A percentile compares a stretch with the other conserved stretches of the same genome.
Evolutionary conservation across 2,329 filamentous ascomycete species (phyloP).

Genomic region (Curvularia sp.): DNA sequence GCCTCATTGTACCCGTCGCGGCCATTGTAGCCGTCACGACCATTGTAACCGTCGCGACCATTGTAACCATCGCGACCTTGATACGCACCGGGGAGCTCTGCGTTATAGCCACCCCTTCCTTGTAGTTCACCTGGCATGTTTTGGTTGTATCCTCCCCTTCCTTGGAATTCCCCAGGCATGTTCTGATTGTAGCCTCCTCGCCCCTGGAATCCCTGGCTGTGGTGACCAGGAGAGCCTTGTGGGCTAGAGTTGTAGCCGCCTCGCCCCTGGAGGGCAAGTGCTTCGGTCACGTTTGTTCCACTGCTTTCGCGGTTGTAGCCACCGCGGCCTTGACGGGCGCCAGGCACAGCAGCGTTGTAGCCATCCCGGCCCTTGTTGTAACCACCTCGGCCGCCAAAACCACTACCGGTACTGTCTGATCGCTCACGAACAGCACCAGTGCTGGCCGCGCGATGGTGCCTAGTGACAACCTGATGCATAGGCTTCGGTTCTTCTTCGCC

Average conservation of each 20-base stretch:
- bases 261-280: conserved; percentile 27
- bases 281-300: conserved; percentile 29
- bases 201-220: conserved; percentile 34
- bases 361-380: conserved; percentile 47
- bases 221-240: conserved; percentile 27
- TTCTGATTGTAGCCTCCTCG: conserved; percentile 44
- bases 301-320: conserved; percentile 37
- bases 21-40: conserved; percentile 44
- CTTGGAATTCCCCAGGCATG: conserved; percentile 43
- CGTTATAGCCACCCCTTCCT: conserved; percentile 45
- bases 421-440: conserved; percentile 38
- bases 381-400: conserved; percentile 41
- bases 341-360: conserved; percentile 43
- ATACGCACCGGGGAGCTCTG: conserved; percentile 36
- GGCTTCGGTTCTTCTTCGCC: conserved; percentile 43
- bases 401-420: conserved; percentile 41
- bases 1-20: conserved; percentile 43
- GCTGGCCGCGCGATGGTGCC: conserved; percentile 42
- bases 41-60: conserved; percentile 47
- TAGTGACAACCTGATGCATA: conserved; percentile 35
- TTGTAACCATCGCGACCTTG: conserved; percentile 48
- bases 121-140: conserved; percentile 39
- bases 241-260: conserved; percentile 24
- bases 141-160: conserved; percentile 41
- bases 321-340: conserved; percentile 40